Conservation (phyloP, 805 yeast genomes). For the Candida khao-thaluensis region DNA sequence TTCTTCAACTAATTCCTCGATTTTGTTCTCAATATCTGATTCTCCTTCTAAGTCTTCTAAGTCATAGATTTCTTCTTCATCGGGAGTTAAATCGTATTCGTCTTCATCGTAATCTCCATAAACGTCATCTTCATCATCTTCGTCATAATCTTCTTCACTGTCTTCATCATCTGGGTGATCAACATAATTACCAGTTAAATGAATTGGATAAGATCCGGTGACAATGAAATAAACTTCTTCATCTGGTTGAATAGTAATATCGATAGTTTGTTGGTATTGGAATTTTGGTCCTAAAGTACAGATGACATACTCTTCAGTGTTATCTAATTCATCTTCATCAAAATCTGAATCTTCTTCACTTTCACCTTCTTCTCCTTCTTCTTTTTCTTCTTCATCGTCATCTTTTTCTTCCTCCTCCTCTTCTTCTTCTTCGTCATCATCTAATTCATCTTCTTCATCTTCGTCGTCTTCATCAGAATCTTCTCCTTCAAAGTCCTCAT, state of each 20-base stretch:
- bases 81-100: slow-evolving; percentile 71
- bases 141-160: slow-evolving; percentile 52
- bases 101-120: slow-evolving; percentile 47
- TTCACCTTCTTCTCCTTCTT: slow-evolving; percentile 37
- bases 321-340: slow-evolving; percentile 66
- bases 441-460: slow-evolving; percentile 36
- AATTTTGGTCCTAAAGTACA: slow-evolving; percentile 87
- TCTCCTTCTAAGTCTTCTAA: slow-evolving; percentile 67
- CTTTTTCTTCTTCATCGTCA: slow-evolving; percentile 31
- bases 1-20: slow-evolving; percentile 68
- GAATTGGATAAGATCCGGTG: slow-evolving; percentile 92
- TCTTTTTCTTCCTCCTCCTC: slow-evolving; percentile 44
- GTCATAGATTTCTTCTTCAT: slow-evolving; percentile 71
- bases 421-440: slow-evolving; percentile 31
- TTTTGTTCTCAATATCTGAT: slow-evolving; percentile 68
- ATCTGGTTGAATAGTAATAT: slow-evolving; percentile 85
- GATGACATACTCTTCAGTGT: slow-evolving; percentile 77
- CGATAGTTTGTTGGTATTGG: slow-evolving; percentile 87
- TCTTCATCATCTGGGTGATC: slow-evolving; percentile 90
- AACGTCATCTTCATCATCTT: slow-evolving; percentile 42
- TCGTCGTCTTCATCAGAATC: slow-evolving; percentile 46
- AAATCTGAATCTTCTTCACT: slow-evolving; percentile 39
- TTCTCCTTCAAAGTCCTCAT: slow-evolving; percentile 42
- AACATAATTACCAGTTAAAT: slow-evolving; percentile 91
- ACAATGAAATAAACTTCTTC: slow-evolving; percentile 94